Evolutionary conservation across 2,329 filamentous ascomycete genomes (phyloP), one percentile per base, ranked within the genome.

Genomic region (Beauveria sp.): DNA sequence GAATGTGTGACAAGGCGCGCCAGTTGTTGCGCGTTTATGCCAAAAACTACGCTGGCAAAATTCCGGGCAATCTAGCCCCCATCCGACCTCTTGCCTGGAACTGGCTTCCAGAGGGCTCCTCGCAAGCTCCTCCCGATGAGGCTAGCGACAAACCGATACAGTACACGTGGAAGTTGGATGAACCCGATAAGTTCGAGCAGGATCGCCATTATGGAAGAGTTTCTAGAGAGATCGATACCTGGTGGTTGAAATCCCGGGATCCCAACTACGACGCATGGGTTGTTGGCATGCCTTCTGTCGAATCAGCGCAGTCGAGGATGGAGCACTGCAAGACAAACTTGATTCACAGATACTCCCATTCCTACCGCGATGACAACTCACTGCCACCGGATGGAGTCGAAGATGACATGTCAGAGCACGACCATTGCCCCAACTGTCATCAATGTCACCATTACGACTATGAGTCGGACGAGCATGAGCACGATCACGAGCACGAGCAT

Each of bases 181-280:
- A 82, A 65, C 71, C 74, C 22, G 79, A 84, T 66, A 85, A 84
- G 66, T 84, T 80, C 62, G 79, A 84, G 67, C 82, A 85, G 67
- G 84, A 87, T 67, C 76, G 76, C 34, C 73, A 75, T 10, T 86
- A 86, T 64, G 83, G 83, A 1, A 79, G 82, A 43, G 84, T 87
- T 0, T 88, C 85, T 1, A 77, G 83, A 64, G 85, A 88, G 69
- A 80, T 87, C 55, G 85, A 88, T 68, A 79, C 78, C 2, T 88
- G 85, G 85, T 88, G 85, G 84, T 76, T 83, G 50, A 79, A 78
- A 53, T 82, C 82, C 47, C 78, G 84, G 46, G 82, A 86, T 63
- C 80, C 81, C 2, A 87, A 86, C 66, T 81, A 81, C 62, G 81
- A 83, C 46, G 79, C 80, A 24, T 85, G 82, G 80, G 77, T 80